These are phyloP conservation scores for Trichophyton equinum DNA, from an alignment of 2,329 filamentous ascomycete genomes.

Conservation along the genomic window DNA sequence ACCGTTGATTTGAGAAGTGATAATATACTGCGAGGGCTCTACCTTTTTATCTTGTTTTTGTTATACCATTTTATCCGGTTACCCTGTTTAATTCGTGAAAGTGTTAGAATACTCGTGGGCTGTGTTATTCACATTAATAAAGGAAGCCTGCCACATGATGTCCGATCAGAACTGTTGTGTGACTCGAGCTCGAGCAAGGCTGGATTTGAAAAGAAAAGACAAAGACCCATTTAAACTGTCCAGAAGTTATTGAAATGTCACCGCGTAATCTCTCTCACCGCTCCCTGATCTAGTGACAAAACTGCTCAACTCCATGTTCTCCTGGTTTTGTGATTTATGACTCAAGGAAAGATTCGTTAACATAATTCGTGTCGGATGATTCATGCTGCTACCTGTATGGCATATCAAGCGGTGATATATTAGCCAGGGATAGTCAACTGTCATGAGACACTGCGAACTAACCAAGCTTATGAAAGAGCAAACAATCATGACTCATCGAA, in stretches of 20 bases:
- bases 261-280: background rate
- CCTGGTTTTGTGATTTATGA: background rate
- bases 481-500: background rate
- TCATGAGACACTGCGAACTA: background rate
- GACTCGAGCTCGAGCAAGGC: background rate
- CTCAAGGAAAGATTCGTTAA: background rate
- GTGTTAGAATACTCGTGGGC: background rate
- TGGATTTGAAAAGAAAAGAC: background rate
- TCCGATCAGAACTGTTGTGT: slow-evolving; percentile 1
- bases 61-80: background rate
- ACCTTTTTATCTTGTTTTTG: background rate
- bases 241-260: background rate
- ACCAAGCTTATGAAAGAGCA: background rate
- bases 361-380: background rate
- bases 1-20: background rate
- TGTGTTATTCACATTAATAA: background rate
- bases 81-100: background rate
- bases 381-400: background rate
- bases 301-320: background rate
- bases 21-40: background rate
- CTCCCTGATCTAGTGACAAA: background rate
- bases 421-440: background rate
- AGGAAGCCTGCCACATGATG: background rate
- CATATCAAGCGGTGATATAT: background rate
- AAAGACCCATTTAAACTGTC: background rate